Base-by-base conservation (phyloP, 2,329 filamentous ascomycete genomes). In the Didymella segeticola region DNA sequence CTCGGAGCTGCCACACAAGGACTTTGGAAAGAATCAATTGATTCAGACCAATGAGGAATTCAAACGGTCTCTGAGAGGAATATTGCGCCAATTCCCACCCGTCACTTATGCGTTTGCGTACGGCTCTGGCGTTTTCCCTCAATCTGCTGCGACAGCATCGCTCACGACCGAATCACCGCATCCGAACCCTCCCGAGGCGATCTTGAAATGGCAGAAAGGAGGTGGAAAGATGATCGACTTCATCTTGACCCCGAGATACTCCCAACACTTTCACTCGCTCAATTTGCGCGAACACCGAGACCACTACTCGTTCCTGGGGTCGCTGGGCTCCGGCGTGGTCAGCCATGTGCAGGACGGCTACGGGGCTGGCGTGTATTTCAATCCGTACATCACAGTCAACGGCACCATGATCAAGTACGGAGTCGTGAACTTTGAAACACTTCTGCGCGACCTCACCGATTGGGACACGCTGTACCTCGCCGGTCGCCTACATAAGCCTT, bases 401-500 rank as follows among this genome's bases (percentile, higher is more conserved):
- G 96, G 95, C 33, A 96, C 92, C 57, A 82, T 98, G 68, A 95
- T 99, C 76, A 99, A 99, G 77, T 99, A 99, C 68, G 95, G 93
- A 17, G 95, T 99, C 19, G 96, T 97, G 36, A 96, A 96, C 68
- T 84, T 98, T 61, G 88, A 96, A 69, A 97, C 93, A 2, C 80
- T 99, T 14, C 93, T 91, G 66, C 83, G 82, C 34, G 95, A 99
- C 72, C 83, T 99, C 20, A 89, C 86, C 25, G 86, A 92, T 53
- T 99, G 95, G 95, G 88, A 96, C 58, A 96, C 91, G 0, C 81
- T 99, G 22, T 99, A 99, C 75, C 84, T 99, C n/a, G 95, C 96
- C 5, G 95, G 95, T 4, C 89, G 95, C 27, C 82, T 99, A 46
- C 95, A 99, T 61, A 99, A 99, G 74, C 95, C 95, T 1, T 95